Base-by-base conservation (phyloP, 2,329 filamentous ascomycete species). In the Metarhizium robertsii region DNA sequence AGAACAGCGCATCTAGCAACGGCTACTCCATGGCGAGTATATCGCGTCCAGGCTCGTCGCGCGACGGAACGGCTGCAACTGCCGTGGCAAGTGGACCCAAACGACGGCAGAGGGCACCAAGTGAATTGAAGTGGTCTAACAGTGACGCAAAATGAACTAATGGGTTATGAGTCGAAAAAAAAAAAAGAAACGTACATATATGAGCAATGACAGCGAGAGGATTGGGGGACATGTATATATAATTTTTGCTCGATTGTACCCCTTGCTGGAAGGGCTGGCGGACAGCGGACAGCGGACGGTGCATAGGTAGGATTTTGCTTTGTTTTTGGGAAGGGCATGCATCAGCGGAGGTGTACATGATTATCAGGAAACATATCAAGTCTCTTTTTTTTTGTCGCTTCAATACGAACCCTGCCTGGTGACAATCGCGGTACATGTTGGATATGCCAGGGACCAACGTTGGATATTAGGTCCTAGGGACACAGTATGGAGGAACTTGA, bases 21-120 rank as follows among this genome's bases (percentile, higher is more conserved):
- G 36, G 49, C 51, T 46, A 51, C 38, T 20, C 50, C 11, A 18
- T 18, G n/a, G 45, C 25, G 10, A 36, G 52, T 16, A 25, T 48
- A 16, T 45, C 55, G 5, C 45, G 47, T 6, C 55, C 49, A 1
- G 29, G 25, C 2, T 52, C 52, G 6, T 55, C 55, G 30, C 43
- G 54, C 18, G 59, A 61, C 18, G 50, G 32, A 45, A 48, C 51
- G 34, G 47, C 38, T 5, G 42, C n/a, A 25, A 45, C 46, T 29
- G 58, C 56, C 13, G 52, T 46, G 47, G 58, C 53, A 6, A 54
- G 52, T 20, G 58, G 56, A 40, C 53, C 59, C 34, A 67, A 64
- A 58, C 67, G 66, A 56, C 61, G 62, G 58, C 57, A 52, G 53
- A 63, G 65, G 32, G 59, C 65, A 52, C 61, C 63, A 30, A 60